These are phyloP conservation scores for Ophiocordyceps sinensis DNA, from an alignment of 2,329 filamentous ascomycete genomes.

Conservation along the genomic window DNA sequence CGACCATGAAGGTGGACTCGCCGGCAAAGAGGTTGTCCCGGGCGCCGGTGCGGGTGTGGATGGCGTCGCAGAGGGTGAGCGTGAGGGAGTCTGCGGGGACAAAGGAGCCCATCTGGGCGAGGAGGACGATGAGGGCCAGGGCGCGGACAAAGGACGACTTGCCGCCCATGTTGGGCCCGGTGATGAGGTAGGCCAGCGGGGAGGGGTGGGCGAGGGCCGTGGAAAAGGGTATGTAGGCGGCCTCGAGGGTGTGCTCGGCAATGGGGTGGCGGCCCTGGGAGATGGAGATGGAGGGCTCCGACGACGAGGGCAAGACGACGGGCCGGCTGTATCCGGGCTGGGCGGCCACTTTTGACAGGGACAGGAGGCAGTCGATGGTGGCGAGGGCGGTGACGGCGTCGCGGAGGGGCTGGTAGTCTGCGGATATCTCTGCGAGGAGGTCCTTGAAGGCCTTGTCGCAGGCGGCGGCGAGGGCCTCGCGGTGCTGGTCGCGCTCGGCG, in stretches of 20 bases:
- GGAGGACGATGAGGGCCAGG: slow-evolving; percentile 79
- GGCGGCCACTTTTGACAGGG: slow-evolving; percentile 67
- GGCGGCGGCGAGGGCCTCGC: slow-evolving; percentile 80
- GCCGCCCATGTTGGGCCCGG: slow-evolving; percentile 96
- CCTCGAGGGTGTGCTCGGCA: slow-evolving; percentile 78
- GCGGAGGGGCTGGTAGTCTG: slow-evolving; percentile 78
- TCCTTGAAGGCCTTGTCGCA: slow-evolving; percentile 71
- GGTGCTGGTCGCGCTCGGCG: slow-evolving; percentile 83
- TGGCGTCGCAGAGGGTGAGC: slow-evolving; percentile 76
- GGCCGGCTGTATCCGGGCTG: slow-evolving; percentile 84
- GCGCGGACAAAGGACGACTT: slow-evolving; percentile 96
- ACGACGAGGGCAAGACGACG: slow-evolving; percentile 43
- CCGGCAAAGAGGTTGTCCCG: slow-evolving; percentile 92
- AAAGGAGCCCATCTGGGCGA: slow-evolving; percentile 89
- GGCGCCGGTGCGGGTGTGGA: slow-evolving; percentile 91
- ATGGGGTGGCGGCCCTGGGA: slow-evolving; percentile 74
- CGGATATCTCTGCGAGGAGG: slow-evolving; percentile 58
- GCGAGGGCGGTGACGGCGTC: slow-evolving; percentile 79
- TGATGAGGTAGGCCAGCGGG: slow-evolving; percentile 70
- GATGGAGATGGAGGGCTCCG: slow-evolving; percentile 49
- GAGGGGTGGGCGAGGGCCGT: slow-evolving; percentile 53
- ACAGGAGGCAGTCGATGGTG: slow-evolving; percentile 78
- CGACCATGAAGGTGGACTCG: slow-evolving; percentile 96
- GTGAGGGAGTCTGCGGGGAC: slow-evolving; percentile 65
- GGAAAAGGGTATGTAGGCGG: slow-evolving; percentile 83